Evolutionary conservation across 371 early-diverging fungal genomes (phyloP).

Genomic region (Lichtheimia ramosa): DNA sequence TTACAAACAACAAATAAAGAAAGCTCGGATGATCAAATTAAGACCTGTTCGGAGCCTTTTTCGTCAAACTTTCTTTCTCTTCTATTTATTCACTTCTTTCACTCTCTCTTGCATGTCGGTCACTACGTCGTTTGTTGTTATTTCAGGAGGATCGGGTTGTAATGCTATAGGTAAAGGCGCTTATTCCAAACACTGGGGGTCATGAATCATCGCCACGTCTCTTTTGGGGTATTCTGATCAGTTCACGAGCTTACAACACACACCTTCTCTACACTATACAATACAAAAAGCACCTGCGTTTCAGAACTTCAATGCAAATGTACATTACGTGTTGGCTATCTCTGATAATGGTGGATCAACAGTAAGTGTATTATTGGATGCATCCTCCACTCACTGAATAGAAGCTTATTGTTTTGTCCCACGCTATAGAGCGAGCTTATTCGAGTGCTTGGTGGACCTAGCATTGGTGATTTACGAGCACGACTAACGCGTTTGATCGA

Average conservation of each 20-base stretch:
- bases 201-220: not conserved
- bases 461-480: slow-evolving; percentile 68
- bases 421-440: slow-evolving; percentile 50
- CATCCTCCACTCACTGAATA: not conserved
- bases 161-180: slow-evolving; percentile 45
- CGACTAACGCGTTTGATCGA: slow-evolving; percentile 60
- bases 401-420: not conserved
- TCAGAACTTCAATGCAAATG: slow-evolving; percentile 57
- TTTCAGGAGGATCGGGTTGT: slow-evolving; percentile 70
- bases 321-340: slow-evolving; percentile 71
- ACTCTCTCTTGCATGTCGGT: not conserved
- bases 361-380: slow-evolving; percentile 22
- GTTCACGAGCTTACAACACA: not conserved
- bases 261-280: not conserved
- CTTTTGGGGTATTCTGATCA: not conserved
- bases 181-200: not conserved
- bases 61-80: not conserved
- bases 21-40: not conserved
- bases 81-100: slow-evolving; percentile 3
- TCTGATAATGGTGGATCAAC: slow-evolving; percentile 74
- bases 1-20: not conserved
- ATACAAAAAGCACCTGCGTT: slow-evolving; percentile 21
- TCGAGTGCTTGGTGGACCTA: slow-evolving; percentile 67
- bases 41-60: not conserved
- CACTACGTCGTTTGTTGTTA: slow-evolving; percentile 39